Conservation (phyloP, 768 basidiomycete genomes). For the Russula sp. region DNA sequence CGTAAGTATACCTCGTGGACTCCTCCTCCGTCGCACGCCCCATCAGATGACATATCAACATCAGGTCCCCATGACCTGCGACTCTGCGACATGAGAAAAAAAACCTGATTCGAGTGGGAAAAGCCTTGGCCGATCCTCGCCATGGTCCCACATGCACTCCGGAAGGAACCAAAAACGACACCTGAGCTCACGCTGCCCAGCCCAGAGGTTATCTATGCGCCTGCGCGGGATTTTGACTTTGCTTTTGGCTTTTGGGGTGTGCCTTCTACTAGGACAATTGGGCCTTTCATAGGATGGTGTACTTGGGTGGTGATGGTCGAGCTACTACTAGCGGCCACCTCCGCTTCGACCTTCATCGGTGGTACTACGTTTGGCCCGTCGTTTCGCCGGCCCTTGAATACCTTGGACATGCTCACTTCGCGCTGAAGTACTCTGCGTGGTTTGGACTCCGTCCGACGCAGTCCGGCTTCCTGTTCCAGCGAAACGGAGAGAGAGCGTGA, state of each 20-base stretch:
- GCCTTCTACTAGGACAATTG: constrained; percentile 33
- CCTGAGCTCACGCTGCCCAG: neutral
- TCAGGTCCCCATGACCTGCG: neutral
- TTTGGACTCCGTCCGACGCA: constrained; percentile 36
- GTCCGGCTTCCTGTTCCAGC: constrained; percentile 58
- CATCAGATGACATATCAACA: neutral
- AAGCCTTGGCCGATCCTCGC: neutral
- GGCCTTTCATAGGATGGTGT: constrained; percentile 31
- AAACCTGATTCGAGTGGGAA: neutral
- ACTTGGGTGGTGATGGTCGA: constrained; percentile 19
- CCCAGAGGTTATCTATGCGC: neutral
- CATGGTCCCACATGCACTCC: neutral
- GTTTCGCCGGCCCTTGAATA: constrained; percentile 51
- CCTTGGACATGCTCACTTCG: constrained; percentile 75
- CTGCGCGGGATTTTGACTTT: constrained; percentile 7
- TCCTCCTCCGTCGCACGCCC: neutral
- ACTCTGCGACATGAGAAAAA: neutral
- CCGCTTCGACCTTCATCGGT: constrained; percentile 31
- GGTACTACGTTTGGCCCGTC: constrained; percentile 14
- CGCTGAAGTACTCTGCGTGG: constrained; percentile 57
- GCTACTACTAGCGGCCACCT: neutral
- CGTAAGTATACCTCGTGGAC: neutral
- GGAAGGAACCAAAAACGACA: too few relatives aligned
- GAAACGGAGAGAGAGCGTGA: constrained; percentile 56
- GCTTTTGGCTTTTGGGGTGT: constrained; percentile 31